Conservation (phyloP, 2,329 filamentous ascomycete species). For the Myriosclerotinia scirpicola region DNA sequence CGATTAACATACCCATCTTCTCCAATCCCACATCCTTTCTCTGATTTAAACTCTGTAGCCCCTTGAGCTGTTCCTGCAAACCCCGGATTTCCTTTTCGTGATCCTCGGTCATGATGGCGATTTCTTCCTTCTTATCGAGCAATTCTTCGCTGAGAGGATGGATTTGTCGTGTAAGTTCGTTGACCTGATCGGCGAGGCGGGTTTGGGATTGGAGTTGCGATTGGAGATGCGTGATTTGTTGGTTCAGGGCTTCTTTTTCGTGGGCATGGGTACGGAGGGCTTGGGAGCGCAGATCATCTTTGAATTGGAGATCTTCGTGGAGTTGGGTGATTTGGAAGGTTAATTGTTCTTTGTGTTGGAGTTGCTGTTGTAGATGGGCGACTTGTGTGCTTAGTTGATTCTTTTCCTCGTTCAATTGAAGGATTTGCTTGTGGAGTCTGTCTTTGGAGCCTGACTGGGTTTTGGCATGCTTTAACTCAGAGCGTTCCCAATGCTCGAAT, state of each 20-base stretch:
- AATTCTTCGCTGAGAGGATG: background rate
- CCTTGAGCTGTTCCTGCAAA: background rate
- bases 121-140: background rate
- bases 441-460: background rate
- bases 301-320: accelerated
- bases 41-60: too few relatives aligned
- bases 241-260: accelerated
- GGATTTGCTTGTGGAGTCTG: background rate
- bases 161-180: too few relatives aligned
- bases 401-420: too few relatives aligned
- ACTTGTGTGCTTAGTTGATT: too few relatives aligned
- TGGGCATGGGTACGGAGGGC: accelerated
- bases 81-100: accelerated
- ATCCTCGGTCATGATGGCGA: background rate
- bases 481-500: too few relatives aligned
- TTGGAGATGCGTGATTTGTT: background rate
- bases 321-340: background rate
- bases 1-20: background rate
- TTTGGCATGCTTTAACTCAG: too few relatives aligned
- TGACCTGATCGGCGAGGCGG: background rate
- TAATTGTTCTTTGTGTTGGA: background rate
- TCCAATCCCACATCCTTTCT: background rate
- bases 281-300: background rate
- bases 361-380: background rate
- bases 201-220: background rate